phyloP scores from a whole-genome alignment of 306 rosid genomes.

The Cucurbita pepo region DNA sequence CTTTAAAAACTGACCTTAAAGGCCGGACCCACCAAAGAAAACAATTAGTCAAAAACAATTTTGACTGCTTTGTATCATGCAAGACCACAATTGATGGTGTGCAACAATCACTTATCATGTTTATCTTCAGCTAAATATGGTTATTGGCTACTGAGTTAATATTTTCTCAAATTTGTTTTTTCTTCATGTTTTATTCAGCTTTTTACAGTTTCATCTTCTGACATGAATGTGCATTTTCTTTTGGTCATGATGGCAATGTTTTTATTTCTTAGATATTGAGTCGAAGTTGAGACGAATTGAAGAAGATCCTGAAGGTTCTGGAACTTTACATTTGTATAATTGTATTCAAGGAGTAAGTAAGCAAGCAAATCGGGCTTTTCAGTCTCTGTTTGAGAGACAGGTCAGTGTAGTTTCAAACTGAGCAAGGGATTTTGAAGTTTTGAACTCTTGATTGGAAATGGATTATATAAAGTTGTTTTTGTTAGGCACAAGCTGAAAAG shows the following conservation, averaged over 20 bases:
- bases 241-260: slow-evolving; percentile 16
- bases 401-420: slow-evolving; percentile 29
- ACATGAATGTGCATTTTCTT: not conserved
- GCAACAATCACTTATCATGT: slow-evolving; percentile 12
- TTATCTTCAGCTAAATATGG: slow-evolving; percentile 9
- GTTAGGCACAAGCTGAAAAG: slow-evolving; percentile 96
- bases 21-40: slow-evolving; percentile 89
- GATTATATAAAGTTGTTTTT: slow-evolving; percentile 10
- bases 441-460: slow-evolving; percentile 10
- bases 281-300: slow-evolving; percentile 85
- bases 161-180: not conserved
- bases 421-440: slow-evolving; percentile 6
- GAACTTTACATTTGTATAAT: slow-evolving; percentile 72
- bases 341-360: slow-evolving; percentile 75
- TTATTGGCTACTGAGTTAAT: slow-evolving; percentile 1
- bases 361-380: slow-evolving; percentile 86
- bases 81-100: slow-evolving; percentile 98
- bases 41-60: slow-evolving; percentile 92
- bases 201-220: not conserved
- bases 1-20: slow-evolving; percentile 76
- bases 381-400: slow-evolving; percentile 95
- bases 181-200: not conserved
- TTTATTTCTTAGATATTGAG: slow-evolving; percentile 58
- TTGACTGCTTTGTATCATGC: slow-evolving; percentile 98
- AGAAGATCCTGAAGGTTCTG: slow-evolving; percentile 97